Conservation (phyloP, 2,329 filamentous ascomycete species). For the Magnaporthales sp. region DNA sequence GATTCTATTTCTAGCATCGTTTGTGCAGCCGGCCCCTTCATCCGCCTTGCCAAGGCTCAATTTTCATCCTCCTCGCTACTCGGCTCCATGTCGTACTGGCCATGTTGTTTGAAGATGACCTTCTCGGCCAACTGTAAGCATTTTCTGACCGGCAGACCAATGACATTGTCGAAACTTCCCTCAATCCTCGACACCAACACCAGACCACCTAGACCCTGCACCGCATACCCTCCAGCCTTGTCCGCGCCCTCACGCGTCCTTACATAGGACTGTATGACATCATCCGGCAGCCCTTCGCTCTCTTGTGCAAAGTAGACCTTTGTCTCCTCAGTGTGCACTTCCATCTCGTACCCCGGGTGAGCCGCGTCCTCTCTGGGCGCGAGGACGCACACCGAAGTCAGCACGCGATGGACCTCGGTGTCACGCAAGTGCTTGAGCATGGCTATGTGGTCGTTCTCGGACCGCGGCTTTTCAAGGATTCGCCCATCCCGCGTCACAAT, state of each 20-base stretch:
- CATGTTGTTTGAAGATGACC: conserved; percentile 68
- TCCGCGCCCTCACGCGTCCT: conserved; percentile 85
- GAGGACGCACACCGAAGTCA: conserved; percentile 79
- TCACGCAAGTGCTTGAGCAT: conserved; percentile 82
- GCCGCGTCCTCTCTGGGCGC: conserved; percentile 71
- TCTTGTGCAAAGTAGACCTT: conserved; percentile 74
- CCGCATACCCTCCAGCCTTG: conserved; percentile 92
- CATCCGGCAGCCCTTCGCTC: conserved; percentile 55
- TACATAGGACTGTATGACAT: conserved; percentile 72
- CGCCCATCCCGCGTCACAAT: conserved; percentile 67
- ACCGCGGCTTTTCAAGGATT: conserved; percentile 86
- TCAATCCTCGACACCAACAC: conserved; percentile 84
- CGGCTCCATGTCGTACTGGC: conserved; percentile 45
- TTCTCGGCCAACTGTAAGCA: conserved; percentile 78
- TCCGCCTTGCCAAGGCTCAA: not conserved
- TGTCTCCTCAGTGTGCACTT: conserved; percentile 81
- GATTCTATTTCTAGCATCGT: conserved; percentile 3
- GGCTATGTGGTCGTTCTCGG: conserved; percentile 67
- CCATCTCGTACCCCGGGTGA: conserved; percentile 78
- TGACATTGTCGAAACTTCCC: conserved; percentile 86
- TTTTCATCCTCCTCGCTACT: conserved; percentile 30
- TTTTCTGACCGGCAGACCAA: conserved; percentile 75
- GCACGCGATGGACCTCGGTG: conserved; percentile 67
- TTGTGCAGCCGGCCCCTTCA: not conserved
- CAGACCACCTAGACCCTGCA: conserved; percentile 82